Evolutionary conservation across 1,284 basidiomycete genomes (phyloP).

Genomic region (Erythrobasidium hasegawianum): DNA sequence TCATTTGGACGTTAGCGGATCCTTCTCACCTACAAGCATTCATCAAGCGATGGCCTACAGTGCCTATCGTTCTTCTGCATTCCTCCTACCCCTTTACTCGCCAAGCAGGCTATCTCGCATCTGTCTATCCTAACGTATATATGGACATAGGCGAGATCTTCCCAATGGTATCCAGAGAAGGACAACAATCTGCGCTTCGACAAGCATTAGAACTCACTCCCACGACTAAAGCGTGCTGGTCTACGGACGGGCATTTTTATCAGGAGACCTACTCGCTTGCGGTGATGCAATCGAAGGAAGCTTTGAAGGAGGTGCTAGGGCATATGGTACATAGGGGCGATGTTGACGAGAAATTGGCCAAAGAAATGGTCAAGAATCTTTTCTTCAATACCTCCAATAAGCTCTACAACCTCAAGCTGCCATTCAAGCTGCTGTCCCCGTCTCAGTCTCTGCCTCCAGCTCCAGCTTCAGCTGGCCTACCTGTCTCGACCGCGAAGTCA

Average conservation of each 20-base stretch:
- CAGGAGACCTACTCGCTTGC: constrained; percentile 70
- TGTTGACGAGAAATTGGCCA: constrained; percentile 56
- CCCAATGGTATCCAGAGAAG: constrained; percentile 61
- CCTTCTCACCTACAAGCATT: constrained; percentile 64
- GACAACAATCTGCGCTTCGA: constrained; percentile 59
- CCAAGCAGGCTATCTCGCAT: constrained; percentile 65
- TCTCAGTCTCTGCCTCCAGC: no score
- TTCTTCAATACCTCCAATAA: constrained; percentile 61
- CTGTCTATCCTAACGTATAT: constrained; percentile 66
- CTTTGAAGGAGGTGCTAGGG: constrained; percentile 59
- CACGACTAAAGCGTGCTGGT: constrained; percentile 72
- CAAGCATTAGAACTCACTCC: constrained; percentile 67
- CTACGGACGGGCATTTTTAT: constrained; percentile 72
- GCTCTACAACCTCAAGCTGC: constrained; percentile 57
- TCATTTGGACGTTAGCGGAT: constrained; percentile 59
- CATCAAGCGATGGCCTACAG: constrained; percentile 60
- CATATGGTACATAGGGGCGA: constrained; percentile 54
- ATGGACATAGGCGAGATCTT: constrained; percentile 76
- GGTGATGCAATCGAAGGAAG: constrained; percentile 60
- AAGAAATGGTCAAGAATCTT: constrained; percentile 55
- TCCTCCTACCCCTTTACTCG: constrained; percentile 67
- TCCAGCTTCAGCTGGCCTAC: no score
- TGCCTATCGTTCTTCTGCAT: constrained; percentile 65
- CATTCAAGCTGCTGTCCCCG: neutral
- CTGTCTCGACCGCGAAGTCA: no score